Base-by-base conservation (phyloP, 1,284 basidiomycete genomes). In the Tilletia indica region DNA sequence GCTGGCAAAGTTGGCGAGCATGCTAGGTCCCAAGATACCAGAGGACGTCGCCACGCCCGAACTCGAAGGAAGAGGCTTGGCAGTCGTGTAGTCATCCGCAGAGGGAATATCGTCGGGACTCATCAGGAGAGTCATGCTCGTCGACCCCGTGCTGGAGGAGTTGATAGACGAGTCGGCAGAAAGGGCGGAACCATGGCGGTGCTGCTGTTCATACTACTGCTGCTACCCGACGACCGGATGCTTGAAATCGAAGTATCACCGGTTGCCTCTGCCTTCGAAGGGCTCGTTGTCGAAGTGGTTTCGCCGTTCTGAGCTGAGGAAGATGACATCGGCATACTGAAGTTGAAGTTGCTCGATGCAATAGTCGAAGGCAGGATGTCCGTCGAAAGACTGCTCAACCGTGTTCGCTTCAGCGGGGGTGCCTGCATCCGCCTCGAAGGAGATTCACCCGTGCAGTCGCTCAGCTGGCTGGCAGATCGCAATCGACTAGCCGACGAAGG, bases 331-430 rank as follows among this genome's bases (percentile, higher is more conserved):
- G 61, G 34, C 31, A 64, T 16, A 34, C 19, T 39, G 61, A 64
- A 39, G 11, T 16, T 64, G n/a, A 64, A 42, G n/a, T 38, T 19
- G 14, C 31, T 39, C 31, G 31, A 36, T 3, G 61, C 61, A 14
- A 64, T 38, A 3, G 61, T 64, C 0, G 61, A 64, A 8, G 61
- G 61, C 34, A 64, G 39, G 61, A 64, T 42, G 34, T 64, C 61
- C 8, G 61, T 64, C 34, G 61, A 64, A n/a, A 64, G 19, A 34
- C 61, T 64, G 61, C 61, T 64, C 36, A 64, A 34, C 61, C 61
- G 61, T 14, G 61, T 6, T n/a, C 61, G 34, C 21, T 64, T 64
- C 61, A 64, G 16, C 61, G 36, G 19, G 5, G 61, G 38, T 14
- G 31, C 38, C 6, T 12, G 14, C 16, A 64, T 36, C 34, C 61